phyloP scores from a whole-genome alignment of 371 early-diverging fungal genomes.

The Mucor velutinosus region DNA sequence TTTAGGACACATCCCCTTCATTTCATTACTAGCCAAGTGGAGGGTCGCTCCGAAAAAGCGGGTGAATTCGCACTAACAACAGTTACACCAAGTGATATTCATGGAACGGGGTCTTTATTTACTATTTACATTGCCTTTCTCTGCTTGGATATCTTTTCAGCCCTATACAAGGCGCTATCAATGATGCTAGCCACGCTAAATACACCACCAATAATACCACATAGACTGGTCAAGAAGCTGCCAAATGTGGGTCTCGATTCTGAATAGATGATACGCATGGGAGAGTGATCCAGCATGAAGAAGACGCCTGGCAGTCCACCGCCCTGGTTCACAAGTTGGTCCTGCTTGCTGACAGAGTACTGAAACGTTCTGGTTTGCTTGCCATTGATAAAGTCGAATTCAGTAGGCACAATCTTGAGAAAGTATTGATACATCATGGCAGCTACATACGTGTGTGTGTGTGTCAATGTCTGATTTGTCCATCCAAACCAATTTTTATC shows the following conservation, averaged over 20 bases:
- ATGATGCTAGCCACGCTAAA: constrained; percentile 93
- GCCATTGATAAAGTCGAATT: constrained; percentile 73
- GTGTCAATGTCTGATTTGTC: not conserved
- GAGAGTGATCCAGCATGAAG: constrained; percentile 94
- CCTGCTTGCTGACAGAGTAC: constrained; percentile 92
- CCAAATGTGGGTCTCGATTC: constrained; percentile 82
- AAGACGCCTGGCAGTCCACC: constrained; percentile 81
- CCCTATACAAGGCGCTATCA: constrained; percentile 83
- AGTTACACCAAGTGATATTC: constrained; percentile 6
- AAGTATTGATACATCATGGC: constrained; percentile 85
- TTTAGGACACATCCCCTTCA: not conserved
- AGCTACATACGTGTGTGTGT: constrained; percentile 20
- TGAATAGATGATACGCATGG: constrained; percentile 88
- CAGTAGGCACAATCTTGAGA: constrained; percentile 91
- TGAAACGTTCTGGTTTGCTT: constrained; percentile 82
- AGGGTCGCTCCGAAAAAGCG: constrained; percentile 14
- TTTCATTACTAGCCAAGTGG: not conserved
- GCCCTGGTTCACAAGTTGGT: constrained; percentile 39
- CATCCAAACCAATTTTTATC: not conserved
- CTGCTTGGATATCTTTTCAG: constrained; percentile 69
- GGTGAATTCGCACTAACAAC: constrained; percentile 9
- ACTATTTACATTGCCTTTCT: constrained; percentile 22
- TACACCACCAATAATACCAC: constrained; percentile 95
- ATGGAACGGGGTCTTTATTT: not conserved
- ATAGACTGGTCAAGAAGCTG: constrained; percentile 85